Conservation (phyloP, 2,329 filamentous ascomycete genomes). For the Lasiodiplodia gonubiensis region DNA sequence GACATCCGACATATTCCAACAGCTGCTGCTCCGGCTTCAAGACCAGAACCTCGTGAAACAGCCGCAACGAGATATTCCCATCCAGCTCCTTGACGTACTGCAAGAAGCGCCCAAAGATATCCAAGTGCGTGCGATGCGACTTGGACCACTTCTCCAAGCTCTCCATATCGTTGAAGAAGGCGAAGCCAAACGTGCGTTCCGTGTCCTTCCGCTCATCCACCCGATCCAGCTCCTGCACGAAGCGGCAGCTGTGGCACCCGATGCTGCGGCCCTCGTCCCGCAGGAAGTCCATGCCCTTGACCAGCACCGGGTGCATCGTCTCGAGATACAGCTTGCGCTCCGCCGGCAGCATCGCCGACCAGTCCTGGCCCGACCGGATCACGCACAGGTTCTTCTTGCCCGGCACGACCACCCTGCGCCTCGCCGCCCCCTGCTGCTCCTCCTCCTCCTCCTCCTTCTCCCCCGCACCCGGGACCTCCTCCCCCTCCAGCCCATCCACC, state of each 20-base stretch:
- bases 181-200: slow-evolving; percentile 51
- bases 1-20: slow-evolving; percentile 53
- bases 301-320: slow-evolving; percentile 54
- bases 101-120: slow-evolving; percentile 50
- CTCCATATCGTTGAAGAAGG: slow-evolving; percentile 50
- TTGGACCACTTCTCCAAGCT: slow-evolving; percentile 50
- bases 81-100: slow-evolving; percentile 48
- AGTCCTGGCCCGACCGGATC: slow-evolving; percentile 56
- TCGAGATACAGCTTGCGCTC: slow-evolving; percentile 53
- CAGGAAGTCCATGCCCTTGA: slow-evolving; percentile 53
- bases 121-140: slow-evolving; percentile 48
- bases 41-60: slow-evolving; percentile 53
- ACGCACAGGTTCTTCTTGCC: slow-evolving; percentile 51
- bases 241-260: slow-evolving; percentile 52
- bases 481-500: slow-evolving; percentile 43
- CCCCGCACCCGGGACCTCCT: no score
- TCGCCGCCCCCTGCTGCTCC: slow-evolving; percentile 19
- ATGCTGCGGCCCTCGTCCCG: slow-evolving; percentile 51
- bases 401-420: slow-evolving; percentile 39
- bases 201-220: slow-evolving; percentile 28
- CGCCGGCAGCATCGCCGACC: slow-evolving; percentile 47
- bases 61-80: slow-evolving; percentile 43
- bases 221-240: slow-evolving; percentile 51
- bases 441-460: not conserved
- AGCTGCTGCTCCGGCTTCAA: slow-evolving; percentile 48